A percentile compares a stretch with the other conserved stretches of the same genome.
Evolutionary conservation across 108 stramenopile genomes (phyloP).

Genomic region (Tribonema minus): DNA sequence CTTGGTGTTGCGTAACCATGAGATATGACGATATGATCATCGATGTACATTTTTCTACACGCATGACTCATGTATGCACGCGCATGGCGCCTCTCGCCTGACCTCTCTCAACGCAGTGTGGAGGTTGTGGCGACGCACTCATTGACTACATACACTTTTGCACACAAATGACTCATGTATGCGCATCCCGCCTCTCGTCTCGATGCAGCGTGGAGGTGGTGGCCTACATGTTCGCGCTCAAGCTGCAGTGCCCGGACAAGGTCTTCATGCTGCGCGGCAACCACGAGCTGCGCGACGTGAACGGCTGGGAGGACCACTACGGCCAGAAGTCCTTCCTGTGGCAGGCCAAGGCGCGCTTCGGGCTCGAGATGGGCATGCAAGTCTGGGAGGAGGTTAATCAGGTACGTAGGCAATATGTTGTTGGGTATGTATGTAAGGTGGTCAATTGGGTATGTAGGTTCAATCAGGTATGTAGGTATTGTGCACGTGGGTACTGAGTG

Average conservation of each 20-base stretch:
- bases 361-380: slow-evolving; percentile 68
- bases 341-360: slow-evolving; percentile 85
- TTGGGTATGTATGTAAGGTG: too few species aligned
- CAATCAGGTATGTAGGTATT: too few species aligned
- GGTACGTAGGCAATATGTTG: too few species aligned
- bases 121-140: too few species aligned
- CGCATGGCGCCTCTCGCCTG: neutral
- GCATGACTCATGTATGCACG: neutral
- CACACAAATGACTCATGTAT: too few species aligned
- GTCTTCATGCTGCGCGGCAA: slow-evolving; percentile 85
- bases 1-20: too few species aligned
- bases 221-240: slow-evolving; percentile 87
- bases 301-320: slow-evolving; percentile 95
- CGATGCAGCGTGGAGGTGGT: slow-evolving; percentile 65
- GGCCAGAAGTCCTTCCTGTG: slow-evolving; percentile 82
- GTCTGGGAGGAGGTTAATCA: slow-evolving; percentile 18
- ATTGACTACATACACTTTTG: too few species aligned
- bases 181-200: neutral
- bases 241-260: slow-evolving; percentile 52
- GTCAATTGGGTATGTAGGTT: too few species aligned
- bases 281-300: slow-evolving; percentile 97
- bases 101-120: neutral
- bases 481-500: too few species aligned
- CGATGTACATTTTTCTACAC: neutral
- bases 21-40: too few species aligned